Evolutionary conservation across 495 filamentous ascomycete species (phyloP).

Genomic region (Parathielavia hyrcaniae): DNA sequence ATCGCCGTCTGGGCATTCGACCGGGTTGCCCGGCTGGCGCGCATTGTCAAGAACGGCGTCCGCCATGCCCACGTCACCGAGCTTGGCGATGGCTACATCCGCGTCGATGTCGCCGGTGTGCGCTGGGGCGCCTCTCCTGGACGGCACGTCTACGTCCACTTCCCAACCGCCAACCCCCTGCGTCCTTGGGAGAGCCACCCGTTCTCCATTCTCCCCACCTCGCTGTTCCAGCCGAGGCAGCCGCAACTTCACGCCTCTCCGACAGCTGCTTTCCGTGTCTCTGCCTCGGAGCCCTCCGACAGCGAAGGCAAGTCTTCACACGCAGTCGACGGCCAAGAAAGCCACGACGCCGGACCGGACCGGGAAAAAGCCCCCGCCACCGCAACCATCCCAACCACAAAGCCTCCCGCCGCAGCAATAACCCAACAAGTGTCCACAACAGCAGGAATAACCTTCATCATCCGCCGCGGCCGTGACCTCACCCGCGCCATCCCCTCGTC

Average conservation of each 20-base stretch:
- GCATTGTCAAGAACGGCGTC: neutral
- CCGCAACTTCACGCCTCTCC: neutral
- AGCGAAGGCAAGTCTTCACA: neutral
- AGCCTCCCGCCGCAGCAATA: too few species aligned
- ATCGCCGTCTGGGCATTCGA: conserved; percentile 1
- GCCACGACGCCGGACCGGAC: neutral
- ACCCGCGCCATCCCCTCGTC: neutral
- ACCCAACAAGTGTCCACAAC: neutral
- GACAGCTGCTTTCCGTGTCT: too few species aligned
- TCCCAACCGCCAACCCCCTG: conserved; percentile 1
- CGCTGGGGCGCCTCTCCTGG: conserved; percentile 1
- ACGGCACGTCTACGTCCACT: conserved; percentile 4
- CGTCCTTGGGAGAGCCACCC: conserved; percentile 5
- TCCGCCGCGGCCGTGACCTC: neutral
- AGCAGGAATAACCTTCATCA: neutral
- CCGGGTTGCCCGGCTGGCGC: neutral
- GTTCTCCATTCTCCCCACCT: neutral
- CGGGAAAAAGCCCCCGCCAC: neutral
- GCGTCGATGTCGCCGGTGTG: conserved; percentile 1
- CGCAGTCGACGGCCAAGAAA: neutral
- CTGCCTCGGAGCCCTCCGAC: neutral
- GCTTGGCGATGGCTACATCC: conserved; percentile 1
- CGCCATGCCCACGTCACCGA: neutral
- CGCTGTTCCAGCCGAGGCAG: neutral
- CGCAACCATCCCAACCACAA: neutral